Base-by-base conservation (phyloP, 108 stramenopile genomes). In the Asterionellopsis glacialis region DNA sequence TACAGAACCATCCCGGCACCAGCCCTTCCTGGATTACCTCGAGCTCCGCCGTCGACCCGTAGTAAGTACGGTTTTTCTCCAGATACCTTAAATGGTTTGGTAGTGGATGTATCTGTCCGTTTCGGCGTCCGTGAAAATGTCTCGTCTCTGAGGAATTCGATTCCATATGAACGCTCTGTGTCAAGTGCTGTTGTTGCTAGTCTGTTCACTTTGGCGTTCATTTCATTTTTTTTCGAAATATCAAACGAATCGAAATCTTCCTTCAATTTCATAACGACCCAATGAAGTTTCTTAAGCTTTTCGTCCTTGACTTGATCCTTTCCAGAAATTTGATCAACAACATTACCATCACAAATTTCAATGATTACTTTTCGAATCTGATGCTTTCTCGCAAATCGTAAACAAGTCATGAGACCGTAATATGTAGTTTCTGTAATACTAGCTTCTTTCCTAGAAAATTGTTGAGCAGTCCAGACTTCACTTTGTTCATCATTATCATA, bases 341-440 rank as follows among this genome's bases (percentile, higher is more conserved):
- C 70, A 55, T 87, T 57, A 47, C 77, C 61, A 23, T 82, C 82
- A 51, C 90, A 89, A 18, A 87, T 87, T 61, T 88, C 81, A 1
- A 74, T 83, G 10, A 81, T 75, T 42, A 90, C 45, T 12, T 70
- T 58, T 44, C 45, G 22, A 43, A 89, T 76, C 5, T 85, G 87
- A 45, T 88, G 49, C n/a, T 79, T 71, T 42, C 26, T 21, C 11
- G 92, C 88, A 45, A 73, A 80, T 59, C 77, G 53, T 44, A 90
- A 59, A 1, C 92, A 89, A 28, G 78, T 58, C 21, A 74, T 40
- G 14, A 91, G 59, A 0, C 75, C 83, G 26, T 52, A 55, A 49
- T 89, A 90, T 66, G 90, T 89, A 7, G 89, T 89, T 41, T 83
- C 69, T 59, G 88, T 90, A 64, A 89, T 88, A 19, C 85, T 87